Conservation (phyloP, 2,329 filamentous ascomycete genomes). For the Cordyceps farinosa region DNA sequence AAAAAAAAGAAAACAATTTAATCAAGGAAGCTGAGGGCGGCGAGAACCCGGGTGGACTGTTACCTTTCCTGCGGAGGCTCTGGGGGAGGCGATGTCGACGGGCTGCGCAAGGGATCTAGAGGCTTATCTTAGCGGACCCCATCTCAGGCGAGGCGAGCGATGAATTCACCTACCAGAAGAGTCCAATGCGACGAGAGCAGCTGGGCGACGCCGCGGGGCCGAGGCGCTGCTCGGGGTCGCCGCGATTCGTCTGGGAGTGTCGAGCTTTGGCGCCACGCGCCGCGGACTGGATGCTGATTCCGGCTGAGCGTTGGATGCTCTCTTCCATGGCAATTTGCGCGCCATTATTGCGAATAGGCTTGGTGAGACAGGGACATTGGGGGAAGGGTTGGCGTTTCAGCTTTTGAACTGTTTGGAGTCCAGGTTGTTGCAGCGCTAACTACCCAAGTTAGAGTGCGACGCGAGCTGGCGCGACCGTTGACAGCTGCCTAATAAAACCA, state of each 20-base stretch:
- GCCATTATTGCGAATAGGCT: conserved; percentile 36
- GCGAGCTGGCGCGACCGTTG: neutral
- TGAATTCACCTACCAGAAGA: conserved; percentile 8
- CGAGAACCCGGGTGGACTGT: conserved; percentile 2
- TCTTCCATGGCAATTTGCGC: conserved; percentile 51
- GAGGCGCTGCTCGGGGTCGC: conserved; percentile 7
- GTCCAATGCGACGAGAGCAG: neutral
- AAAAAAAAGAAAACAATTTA: neutral
- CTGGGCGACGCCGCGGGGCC: neutral
- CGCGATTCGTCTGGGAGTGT: neutral
- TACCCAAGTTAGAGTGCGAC: neutral
- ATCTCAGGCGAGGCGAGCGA: neutral
- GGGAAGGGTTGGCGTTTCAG: too few species aligned
- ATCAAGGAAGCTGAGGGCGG: neutral
- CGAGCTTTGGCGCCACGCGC: conserved; percentile 2
- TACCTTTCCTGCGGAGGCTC: conserved; percentile 47
- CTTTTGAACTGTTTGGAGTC: neutral
- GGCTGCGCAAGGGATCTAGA: conserved; percentile 31
- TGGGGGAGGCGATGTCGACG: conserved; percentile 51
- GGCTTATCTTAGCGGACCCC: conserved; percentile 18
- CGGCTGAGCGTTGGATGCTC: conserved; percentile 22
- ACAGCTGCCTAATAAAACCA: neutral
- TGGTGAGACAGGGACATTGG: neutral
- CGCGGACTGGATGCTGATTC: conserved; percentile 11
- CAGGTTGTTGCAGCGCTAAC: neutral